Evolutionary conservation across 768 basidiomycete genomes (phyloP).

Genomic region (Podaxis carcinomalis): DNA sequence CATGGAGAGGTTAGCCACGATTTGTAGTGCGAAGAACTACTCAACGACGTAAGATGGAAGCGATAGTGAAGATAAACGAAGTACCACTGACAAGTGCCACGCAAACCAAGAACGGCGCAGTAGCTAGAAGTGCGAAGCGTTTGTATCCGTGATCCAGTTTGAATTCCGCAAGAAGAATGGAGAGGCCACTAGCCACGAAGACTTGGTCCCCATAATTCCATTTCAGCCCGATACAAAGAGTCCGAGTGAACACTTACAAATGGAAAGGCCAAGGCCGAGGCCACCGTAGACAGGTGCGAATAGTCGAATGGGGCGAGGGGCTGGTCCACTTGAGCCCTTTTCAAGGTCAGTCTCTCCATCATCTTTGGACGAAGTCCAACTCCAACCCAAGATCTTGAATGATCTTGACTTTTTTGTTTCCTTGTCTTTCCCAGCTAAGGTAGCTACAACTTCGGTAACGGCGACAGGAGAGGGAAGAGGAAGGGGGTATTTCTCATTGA

Average conservation of each 20-base stretch:
- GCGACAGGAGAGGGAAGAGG: constrained; percentile 22
- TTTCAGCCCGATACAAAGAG: not conserved
- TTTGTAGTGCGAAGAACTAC: constrained; percentile 74
- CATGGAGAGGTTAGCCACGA: constrained; percentile 60
- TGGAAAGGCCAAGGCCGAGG: constrained; percentile 57
- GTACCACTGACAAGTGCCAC: constrained; percentile 56
- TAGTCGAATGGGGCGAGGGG: constrained; percentile 47
- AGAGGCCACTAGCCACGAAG: constrained; percentile 63
- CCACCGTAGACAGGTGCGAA: constrained; percentile 74
- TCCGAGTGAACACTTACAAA: constrained; percentile 43
- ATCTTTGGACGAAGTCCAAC: constrained; percentile 34
- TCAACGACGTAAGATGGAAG: not conserved
- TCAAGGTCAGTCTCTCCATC: constrained; percentile 41
- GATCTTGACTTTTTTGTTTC: constrained; percentile 18
- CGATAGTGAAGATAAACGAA: not conserved
- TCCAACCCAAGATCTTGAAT: constrained; percentile 35
- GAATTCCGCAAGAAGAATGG: constrained; percentile 60
- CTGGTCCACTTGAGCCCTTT: constrained; percentile 33
- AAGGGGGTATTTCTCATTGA: constrained; percentile 49
- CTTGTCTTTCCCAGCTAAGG: constrained; percentile 24
- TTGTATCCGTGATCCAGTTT: constrained; percentile 57
- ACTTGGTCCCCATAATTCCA: constrained; percentile 31
- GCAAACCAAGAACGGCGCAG: constrained; percentile 71
- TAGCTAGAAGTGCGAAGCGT: constrained; percentile 63
- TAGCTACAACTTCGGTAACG: constrained; percentile 27